Evolutionary conservation across 2,329 filamentous ascomycete species (phyloP).

Genomic region (Aureobasidium sp.): DNA sequence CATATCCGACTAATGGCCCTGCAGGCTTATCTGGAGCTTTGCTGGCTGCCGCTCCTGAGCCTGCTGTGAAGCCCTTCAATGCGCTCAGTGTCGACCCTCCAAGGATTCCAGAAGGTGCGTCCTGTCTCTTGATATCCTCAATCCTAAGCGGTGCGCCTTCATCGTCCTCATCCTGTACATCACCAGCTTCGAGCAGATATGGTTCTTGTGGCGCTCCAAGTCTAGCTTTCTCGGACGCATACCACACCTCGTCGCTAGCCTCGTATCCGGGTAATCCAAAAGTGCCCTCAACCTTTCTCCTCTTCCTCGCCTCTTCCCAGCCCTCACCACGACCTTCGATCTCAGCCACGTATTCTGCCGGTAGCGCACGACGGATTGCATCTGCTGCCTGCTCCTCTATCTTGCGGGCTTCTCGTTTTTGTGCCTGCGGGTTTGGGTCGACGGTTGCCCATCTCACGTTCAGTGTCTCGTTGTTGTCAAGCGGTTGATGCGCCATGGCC

Average conservation of each 20-base stretch:
- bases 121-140: conserved; percentile 35
- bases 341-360: conserved; percentile 84
- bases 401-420: conserved; percentile 78
- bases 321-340: conserved; percentile 64
- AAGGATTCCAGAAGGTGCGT: conserved; percentile 57
- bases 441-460: conserved; percentile 97
- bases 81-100: conserved; percentile 75
- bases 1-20: conserved; percentile 79
- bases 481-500: conserved; percentile 86
- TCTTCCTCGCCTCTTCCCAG: conserved; percentile 62
- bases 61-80: conserved; percentile 49
- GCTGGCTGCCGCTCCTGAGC: conserved; percentile 39
- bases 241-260: conserved; percentile 89
- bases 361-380: conserved; percentile 78
- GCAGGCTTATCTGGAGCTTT: conserved; percentile 44
- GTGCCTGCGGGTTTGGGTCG: conserved; percentile 90
- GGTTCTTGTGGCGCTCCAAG: conserved; percentile 58
- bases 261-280: conserved; percentile 90
- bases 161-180: conserved; percentile 37
- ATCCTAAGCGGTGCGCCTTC: conserved; percentile 30
- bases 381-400: conserved; percentile 97
- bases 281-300: conserved; percentile 78
- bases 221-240: conserved; percentile 65
- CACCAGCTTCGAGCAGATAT: conserved; percentile 50
- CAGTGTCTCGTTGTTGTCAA: conserved; percentile 86